phyloP scores from a whole-genome alignment of 177 flowering plant genomes.

The Vitis hybrid region DNA sequence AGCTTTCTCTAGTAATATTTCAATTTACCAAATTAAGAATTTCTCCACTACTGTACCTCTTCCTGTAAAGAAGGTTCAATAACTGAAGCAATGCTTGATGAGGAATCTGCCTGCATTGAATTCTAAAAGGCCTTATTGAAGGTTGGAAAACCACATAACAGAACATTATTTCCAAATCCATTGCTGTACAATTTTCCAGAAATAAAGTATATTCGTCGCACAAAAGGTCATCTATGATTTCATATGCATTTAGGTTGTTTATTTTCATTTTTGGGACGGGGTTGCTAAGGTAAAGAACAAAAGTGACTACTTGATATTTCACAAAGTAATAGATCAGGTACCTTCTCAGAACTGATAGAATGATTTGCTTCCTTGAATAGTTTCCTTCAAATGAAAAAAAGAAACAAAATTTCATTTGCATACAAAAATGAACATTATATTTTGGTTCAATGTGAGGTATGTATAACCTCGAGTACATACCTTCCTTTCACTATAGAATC shows the following conservation, averaged over 20 bases:
- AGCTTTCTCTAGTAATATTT: background rate
- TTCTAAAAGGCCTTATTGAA: background rate
- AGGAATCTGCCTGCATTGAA: conserved; percentile 22
- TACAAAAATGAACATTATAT: background rate
- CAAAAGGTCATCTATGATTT: no score
- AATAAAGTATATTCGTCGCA: no score
- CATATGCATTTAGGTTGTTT: no score
- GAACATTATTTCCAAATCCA: background rate
- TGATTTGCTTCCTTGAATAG: conserved; percentile 33
- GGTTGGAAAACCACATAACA: background rate
- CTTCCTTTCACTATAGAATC: conserved; percentile 29
- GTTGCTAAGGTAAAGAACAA: background rate
- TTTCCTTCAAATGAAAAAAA: conserved; percentile 33
- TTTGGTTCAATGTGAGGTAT: background rate
- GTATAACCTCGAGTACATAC: conserved; percentile 17
- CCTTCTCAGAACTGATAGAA: conserved; percentile 30
- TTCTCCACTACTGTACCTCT: conserved; percentile 8
- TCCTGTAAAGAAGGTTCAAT: conserved; percentile 10
- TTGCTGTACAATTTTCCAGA: background rate
- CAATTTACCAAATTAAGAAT: background rate
- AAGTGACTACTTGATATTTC: background rate
- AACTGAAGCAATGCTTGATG: conserved; percentile 11
- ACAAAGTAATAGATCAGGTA: conserved; percentile 8
- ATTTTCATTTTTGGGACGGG: no score
- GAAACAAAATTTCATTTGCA: background rate